These are phyloP conservation scores for Thymus mandschuricus DNA, from an alignment of 257 asterid species.

Conservation along the genomic window DNA sequence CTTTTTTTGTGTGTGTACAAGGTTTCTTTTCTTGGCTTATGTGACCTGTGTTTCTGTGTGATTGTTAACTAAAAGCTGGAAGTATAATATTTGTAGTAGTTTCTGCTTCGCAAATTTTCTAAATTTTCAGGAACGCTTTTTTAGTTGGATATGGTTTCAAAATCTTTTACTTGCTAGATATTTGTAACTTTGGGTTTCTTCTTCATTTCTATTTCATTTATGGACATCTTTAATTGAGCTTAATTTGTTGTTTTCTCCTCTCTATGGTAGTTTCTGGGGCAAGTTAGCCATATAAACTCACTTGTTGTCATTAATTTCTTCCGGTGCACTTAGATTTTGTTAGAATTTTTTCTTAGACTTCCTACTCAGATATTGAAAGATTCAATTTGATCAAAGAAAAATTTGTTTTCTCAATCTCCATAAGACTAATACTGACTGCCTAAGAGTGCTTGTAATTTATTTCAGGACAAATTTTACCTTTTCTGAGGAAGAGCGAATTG, in stretches of 20 bases:
- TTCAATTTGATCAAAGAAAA: conserved; percentile 7
- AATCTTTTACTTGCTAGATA: too few species aligned
- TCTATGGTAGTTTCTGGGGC: too few species aligned
- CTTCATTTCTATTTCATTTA: conserved; percentile 5
- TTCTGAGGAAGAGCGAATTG: conserved; percentile 68
- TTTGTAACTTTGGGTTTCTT: neutral
- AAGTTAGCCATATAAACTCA: too few species aligned
- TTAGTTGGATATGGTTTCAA: neutral
- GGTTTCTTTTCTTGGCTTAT: neutral
- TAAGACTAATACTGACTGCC: neutral
- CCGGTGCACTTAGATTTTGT: conserved; percentile 2
- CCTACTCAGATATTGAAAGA: conserved; percentile 7
- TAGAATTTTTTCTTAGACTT: conserved; percentile 6
- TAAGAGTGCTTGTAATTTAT: conserved; percentile 20
- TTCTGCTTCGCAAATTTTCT: neutral
- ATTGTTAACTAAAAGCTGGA: neutral
- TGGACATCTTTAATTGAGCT: neutral
- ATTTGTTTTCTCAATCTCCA: conserved; percentile 4
- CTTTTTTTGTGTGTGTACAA: neutral
- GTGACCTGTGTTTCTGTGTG: conserved; percentile 5
- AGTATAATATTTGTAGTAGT: neutral
- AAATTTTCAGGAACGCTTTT: neutral
- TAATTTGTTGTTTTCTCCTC: neutral
- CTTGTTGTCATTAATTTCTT: conserved; percentile 6
- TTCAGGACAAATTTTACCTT: conserved; percentile 61